Base-by-base conservation (phyloP, 202 grass and related monocot species). In the Schoenoplectus tabernaemontani region DNA sequence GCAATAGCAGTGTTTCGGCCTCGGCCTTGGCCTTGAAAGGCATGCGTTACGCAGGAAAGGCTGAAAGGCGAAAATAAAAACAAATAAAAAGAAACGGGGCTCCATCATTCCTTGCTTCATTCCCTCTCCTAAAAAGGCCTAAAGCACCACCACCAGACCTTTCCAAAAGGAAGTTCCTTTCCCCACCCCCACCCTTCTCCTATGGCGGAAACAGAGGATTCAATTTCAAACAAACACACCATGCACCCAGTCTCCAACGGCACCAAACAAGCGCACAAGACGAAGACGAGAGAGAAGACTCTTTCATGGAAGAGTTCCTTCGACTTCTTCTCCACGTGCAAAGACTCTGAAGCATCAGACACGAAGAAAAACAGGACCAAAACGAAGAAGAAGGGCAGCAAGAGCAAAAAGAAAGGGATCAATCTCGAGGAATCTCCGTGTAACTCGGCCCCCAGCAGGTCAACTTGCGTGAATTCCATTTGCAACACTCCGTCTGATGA, bases 321-420 rank as follows among this genome's bases (percentile, higher is more conserved):
- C 77, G 85, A 59, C 83, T 65, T 88, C 69, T 76, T 48, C 89
- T 78, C 43, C 81, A 82, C 86, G 79, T 78, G 53, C 78, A 50
- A 71, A 9, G 72, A 71, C 71, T 47, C 74, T 23, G 15, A 82
- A 39, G 8, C 46, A 17, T 44, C 80, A 9, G 7, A 16, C 5
- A 73, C 65, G 2, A 72, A 79, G 0, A 72, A 79, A 84, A 39
- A 58, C 77, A 83, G 71, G n/a, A 37, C 36, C 46, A 81, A 85
- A 73, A 84, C 38, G 42, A 9, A 70, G 20, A 30, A 65, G 23
- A 42, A 54, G 59, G 28, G 9, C 1, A 34, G 1, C 4, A 33
- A 4, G 2, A 71, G 16, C 59, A 0, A 76, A 23, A 41, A 5
- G 34, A 76, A 83, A 79, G 73, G 84, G 36, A 38, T 78, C 34